Evolutionary conservation across 352 stramenopile genomes (phyloP), one percentile per base, ranked within the genome.

Genomic region (Phytophthora uliginosa): DNA sequence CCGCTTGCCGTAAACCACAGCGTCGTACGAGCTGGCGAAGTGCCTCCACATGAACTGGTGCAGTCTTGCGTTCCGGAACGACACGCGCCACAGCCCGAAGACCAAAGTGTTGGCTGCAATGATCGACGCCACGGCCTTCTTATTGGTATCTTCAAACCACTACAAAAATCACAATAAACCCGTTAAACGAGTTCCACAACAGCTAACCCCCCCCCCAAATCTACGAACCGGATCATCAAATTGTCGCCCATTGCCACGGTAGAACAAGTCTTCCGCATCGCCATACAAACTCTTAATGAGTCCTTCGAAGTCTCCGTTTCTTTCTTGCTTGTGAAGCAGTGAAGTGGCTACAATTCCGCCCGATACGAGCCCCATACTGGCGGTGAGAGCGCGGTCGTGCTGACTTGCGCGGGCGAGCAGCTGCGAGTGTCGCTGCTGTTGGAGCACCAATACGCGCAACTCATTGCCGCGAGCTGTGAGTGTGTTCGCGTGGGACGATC

Each of bases 21-120:
- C 83, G n/a, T 88, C 76, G 77, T 93, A 96, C 42, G 89, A 96
- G 72, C 87, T 94, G 13, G 89, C 88, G 71, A 95, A 96, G 56
- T 96, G 84, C 51, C 76, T 68, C 89, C 89, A 96, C 87, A 96
- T 96, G 56, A 92, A 91, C 4, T 79, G 71, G 42, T 93, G 77
- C 50, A 96, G 59, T 47, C 47, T 58, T 5, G 76, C 77, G 36
- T 82, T 69, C 6, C 76, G 61, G 31, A 88, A 83, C 17, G 89
- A 94, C n/a, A 85, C 45, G 5, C 87, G 85, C 89, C 87, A 96
- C 33, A 96, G 64, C 15, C 83, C 87, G 65, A 93, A 94, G 4
- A 95, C 78, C 1, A 84, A 34, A 7, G 85, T 88, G 74, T 96
- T 96, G 24, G 78, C 62, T 15, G 78, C 88, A 59, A 96, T 93